Percentiles rank a stretch among this genome's conserved stretches.
Evolutionary conservation across 805 yeast species (phyloP).

Genomic region (Schwanniomyces pseudopolymorphus): DNA sequence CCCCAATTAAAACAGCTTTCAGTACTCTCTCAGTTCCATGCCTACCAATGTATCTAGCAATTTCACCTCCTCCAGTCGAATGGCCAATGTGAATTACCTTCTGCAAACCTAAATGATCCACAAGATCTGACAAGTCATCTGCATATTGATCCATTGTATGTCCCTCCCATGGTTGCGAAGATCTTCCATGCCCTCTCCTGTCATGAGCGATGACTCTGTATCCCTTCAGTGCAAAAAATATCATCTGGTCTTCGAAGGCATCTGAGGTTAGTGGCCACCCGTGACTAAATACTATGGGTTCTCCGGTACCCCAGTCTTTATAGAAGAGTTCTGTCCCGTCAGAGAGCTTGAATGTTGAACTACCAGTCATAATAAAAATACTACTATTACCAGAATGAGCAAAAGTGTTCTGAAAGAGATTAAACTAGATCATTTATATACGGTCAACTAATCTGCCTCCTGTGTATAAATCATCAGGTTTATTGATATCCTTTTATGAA

Average conservation of each 20-base stretch:
- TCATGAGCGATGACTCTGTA: conserved; percentile 17
- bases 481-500: no score
- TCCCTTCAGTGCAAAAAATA: conserved; percentile 14
- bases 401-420: no score
- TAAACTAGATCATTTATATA: no score
- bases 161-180: conserved; percentile 17
- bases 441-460: no score
- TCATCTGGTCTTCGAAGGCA: conserved; percentile 17
- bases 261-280: conserved; percentile 17
- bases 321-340: conserved; percentile 14
- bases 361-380: no score
- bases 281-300: conserved; percentile 15
- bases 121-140: conserved; percentile 16
- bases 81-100: conserved; percentile 14
- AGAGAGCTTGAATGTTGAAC: no score
- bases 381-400: no score
- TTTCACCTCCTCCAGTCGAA: conserved; percentile 19
- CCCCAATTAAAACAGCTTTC: conserved; percentile 15
- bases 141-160: conserved; percentile 17
- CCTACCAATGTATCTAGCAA: conserved; percentile 13
- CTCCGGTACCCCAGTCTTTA: conserved; percentile 16
- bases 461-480: no score
- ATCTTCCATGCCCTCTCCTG: conserved; percentile 16
- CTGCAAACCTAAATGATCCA: conserved; percentile 11
- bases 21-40: conserved; percentile 11